Evolutionary conservation across 306 rosid genomes (phyloP).

Genomic region (Cicer chorassanicum): DNA sequence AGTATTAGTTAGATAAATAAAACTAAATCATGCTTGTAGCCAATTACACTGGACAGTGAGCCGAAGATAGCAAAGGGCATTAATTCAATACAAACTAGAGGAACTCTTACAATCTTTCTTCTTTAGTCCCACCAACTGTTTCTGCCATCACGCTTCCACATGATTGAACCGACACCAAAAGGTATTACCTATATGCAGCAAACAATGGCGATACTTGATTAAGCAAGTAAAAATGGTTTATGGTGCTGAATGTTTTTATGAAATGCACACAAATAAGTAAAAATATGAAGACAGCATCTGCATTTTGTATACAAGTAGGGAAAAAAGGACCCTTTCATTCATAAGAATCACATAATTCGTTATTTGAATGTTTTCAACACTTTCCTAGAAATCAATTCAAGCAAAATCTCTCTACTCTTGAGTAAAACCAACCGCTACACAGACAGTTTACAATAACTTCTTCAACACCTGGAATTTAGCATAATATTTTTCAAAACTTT

Average conservation of each 20-base stretch:
- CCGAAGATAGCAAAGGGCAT: slow-evolving; percentile 38
- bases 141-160: slow-evolving; percentile 42
- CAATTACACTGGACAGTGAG: slow-evolving; percentile 39
- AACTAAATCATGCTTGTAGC: slow-evolving; percentile 27
- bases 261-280: not conserved
- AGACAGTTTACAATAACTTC: not conserved
- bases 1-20: slow-evolving; percentile 8
- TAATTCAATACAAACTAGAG: slow-evolving; percentile 37
- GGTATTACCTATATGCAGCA: slow-evolving; percentile 49
- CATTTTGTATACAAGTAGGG: not conserved
- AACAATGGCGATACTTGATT: slow-evolving; percentile 33
- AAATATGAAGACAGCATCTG: not conserved
- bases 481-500: slow-evolving; percentile 4
- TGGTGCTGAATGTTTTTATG: not conserved
- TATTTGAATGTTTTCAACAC: not conserved
- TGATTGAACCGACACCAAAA: slow-evolving; percentile 23
- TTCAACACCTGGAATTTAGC: slow-evolving; percentile 6
- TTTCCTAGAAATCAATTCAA: not conserved
- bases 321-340: not conserved
- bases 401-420: slow-evolving; percentile 6
- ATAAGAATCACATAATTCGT: not conserved
- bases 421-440: slow-evolving; percentile 17
- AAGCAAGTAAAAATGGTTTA: slow-evolving; percentile 21
- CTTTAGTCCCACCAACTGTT: slow-evolving; percentile 27
- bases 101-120: slow-evolving; percentile 42